Evolutionary conservation across 768 basidiomycete species (phyloP), one percentile per base, ranked within the genome.

Genomic region (Cyathus striatus): DNA sequence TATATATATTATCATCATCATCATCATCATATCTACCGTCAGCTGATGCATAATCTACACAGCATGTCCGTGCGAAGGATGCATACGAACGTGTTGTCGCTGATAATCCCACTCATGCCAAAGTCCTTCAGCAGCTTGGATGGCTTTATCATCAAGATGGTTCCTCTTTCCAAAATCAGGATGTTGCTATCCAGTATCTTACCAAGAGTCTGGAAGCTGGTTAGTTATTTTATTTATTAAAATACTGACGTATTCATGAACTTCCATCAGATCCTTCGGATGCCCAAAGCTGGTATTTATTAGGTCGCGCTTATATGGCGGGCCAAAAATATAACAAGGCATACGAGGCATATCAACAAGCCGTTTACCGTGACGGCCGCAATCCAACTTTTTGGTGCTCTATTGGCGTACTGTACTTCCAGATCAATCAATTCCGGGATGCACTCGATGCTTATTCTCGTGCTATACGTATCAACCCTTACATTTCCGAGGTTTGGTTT

Each of bases 341-440:
- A 14, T 98, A 99, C 67, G 95, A 99, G 62, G 94, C 94, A 0
- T 98, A 98, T 60, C 96, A 99, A 56, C 96, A 99, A 63, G 95
- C 96, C 16, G 93, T 99, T 14, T 98, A 98, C 65, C 89, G 95
- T 41, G 96, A 99, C 56, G 96, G 95, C 17, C 90, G 93, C 45
- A 99, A 98, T 60, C 96, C 96, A 0, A 97, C 96, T 0, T 99
- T 97, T 66, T 98, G 96, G 96, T 98, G 95, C 61, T 95, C 92
- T 18, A 99, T 99, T 56, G 96, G 96, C 37, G 96, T 99, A 1
- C 78, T 99, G 1, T 99, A 99, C 62, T 99, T 96, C 76, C 94
- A 99, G 61, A 97, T 99, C 72, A 98, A 97, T 65, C 96, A 99
- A 60, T 99, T 90, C 71, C 91, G 94, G 41, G 96, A 99, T 57